A percentile compares a stretch with the other conserved stretches of the same genome.
Evolutionary conservation across 139 green algal genomes (phyloP).

Genomic region (Chlamydomonas applanata): DNA sequence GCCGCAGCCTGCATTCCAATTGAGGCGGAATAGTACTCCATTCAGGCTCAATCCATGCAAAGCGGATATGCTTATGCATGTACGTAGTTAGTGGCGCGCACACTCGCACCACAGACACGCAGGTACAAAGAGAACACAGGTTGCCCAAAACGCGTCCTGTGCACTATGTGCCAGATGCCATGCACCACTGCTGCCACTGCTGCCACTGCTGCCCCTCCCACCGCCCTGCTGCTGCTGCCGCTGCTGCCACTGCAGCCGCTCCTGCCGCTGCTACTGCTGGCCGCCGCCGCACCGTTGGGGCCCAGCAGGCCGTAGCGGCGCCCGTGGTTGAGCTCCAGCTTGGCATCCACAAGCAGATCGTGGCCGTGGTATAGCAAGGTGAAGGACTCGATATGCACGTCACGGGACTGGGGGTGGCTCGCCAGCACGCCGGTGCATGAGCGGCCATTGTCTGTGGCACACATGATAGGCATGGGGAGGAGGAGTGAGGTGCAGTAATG

Average conservation of each 20-base stretch:
- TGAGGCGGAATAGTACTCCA: too few species aligned
- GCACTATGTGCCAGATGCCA: background rate
- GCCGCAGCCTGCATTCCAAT: slow-evolving; percentile 56
- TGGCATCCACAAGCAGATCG: slow-evolving; percentile 73
- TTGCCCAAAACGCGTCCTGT: background rate
- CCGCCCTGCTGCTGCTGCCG: background rate
- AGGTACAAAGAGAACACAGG: too few species aligned
- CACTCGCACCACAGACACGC: too few species aligned
- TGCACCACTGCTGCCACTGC: background rate
- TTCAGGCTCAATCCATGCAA: too few species aligned
- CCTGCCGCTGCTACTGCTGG: too few species aligned
- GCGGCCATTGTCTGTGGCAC: slow-evolving; percentile 35
- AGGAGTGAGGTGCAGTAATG: too few species aligned
- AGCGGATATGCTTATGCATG: too few species aligned
- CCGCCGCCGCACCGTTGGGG: slow-evolving; percentile 57
- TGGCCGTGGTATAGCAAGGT: slow-evolving; percentile 79
- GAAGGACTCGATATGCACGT: slow-evolving; percentile 80
- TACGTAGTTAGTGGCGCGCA: too few species aligned
- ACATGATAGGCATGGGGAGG: too few species aligned
- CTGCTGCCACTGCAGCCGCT: slow-evolving; percentile 7
- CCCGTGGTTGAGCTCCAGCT: slow-evolving; percentile 82
- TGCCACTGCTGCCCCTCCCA: background rate
- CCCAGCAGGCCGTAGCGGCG: slow-evolving; percentile 85
- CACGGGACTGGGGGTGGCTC: slow-evolving; percentile 70
- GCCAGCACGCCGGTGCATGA: slow-evolving; percentile 75